A percentile compares a stretch with the other conserved stretches of the same genome.
Evolutionary conservation across 805 yeast genomes (phyloP).

Genomic region (Nakazawaea ernobii): DNA sequence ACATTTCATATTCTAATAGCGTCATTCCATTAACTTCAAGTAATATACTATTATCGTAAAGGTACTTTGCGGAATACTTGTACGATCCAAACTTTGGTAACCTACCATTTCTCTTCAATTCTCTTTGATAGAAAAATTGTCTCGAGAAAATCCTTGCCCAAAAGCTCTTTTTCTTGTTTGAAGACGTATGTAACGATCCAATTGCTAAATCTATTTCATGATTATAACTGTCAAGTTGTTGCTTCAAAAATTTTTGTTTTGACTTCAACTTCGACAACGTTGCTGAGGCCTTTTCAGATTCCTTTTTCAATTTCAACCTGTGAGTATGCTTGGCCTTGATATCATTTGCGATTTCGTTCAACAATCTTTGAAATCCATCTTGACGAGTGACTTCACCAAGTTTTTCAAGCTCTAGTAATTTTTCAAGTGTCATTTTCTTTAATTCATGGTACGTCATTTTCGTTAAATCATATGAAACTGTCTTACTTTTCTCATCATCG

Average conservation of each 20-base stretch:
- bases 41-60: slow-evolving; percentile 68
- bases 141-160: slow-evolving; percentile 54
- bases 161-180: slow-evolving; percentile 34
- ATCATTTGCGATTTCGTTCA: slow-evolving; percentile 82
- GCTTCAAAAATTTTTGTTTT: slow-evolving; percentile 38
- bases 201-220: slow-evolving; percentile 40
- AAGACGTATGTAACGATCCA: slow-evolving; percentile 37
- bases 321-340: slow-evolving; percentile 46
- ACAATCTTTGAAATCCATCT: slow-evolving; percentile 69
- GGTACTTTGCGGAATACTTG: slow-evolving; percentile 68
- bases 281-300: slow-evolving; percentile 33
- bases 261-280: slow-evolving; percentile 38
- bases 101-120: slow-evolving; percentile 58
- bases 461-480: slow-evolving; percentile 36
- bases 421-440: slow-evolving; percentile 69
- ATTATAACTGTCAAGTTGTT: slow-evolving; percentile 40
- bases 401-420: slow-evolving; percentile 68
- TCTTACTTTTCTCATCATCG: not conserved
- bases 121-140: slow-evolving; percentile 72
- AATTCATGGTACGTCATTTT: slow-evolving; percentile 60
- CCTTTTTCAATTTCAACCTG: slow-evolving; percentile 34
- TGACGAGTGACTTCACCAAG: slow-evolving; percentile 58
- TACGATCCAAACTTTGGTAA: slow-evolving; percentile 73
- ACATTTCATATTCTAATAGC: slow-evolving; percentile 4
- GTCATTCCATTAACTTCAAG: slow-evolving; percentile 50